phyloP scores from a whole-genome alignment of 768 basidiomycete species.

The Epithele typhae region DNA sequence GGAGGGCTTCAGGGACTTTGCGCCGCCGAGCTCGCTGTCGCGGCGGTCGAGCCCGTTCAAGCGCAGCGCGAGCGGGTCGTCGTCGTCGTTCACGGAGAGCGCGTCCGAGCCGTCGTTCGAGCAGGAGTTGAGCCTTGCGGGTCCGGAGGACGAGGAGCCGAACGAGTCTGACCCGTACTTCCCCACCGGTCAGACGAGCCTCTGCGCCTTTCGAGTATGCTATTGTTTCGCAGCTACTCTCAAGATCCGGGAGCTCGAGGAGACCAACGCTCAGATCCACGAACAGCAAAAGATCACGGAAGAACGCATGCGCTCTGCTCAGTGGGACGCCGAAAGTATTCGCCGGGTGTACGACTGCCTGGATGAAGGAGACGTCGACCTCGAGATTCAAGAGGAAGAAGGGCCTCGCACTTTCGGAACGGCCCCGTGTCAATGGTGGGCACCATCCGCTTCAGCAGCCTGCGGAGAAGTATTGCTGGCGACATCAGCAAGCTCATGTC shows the following conservation, averaged over 20 bases:
- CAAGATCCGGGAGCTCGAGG: conserved; percentile 79
- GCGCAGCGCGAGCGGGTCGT: not conserved
- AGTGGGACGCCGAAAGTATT: conserved; percentile 69
- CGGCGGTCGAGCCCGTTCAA: conserved; percentile 8
- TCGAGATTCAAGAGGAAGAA: conserved; percentile 37
- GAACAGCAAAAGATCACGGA: conserved; percentile 61
- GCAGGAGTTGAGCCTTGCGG: conserved; percentile 6
- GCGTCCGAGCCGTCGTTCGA: not conserved
- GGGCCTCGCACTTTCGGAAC: too few species aligned
- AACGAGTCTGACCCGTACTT: conserved; percentile 15
- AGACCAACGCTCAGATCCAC: conserved; percentile 63
- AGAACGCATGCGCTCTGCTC: conserved; percentile 60
- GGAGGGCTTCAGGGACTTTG: conserved; percentile 22
- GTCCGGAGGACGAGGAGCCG: not conserved
- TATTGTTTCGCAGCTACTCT: too few species aligned
- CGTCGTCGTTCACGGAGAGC: not conserved
- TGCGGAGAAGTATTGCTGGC: conserved; percentile 38
- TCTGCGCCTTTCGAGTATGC: too few species aligned
- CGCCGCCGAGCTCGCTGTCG: conserved; percentile 20
- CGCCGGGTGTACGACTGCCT: conserved; percentile 66
- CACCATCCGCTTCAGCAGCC: conserved; percentile 47
- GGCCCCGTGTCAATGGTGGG: too few species aligned
- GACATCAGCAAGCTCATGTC: conserved; percentile 22
- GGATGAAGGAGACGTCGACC: conserved; percentile 48
- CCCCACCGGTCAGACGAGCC: conserved; percentile 18